Evolutionary conservation across 2,329 filamentous ascomycete genomes (phyloP).

Genomic region (Colletotrichum lindemuthianum): DNA sequence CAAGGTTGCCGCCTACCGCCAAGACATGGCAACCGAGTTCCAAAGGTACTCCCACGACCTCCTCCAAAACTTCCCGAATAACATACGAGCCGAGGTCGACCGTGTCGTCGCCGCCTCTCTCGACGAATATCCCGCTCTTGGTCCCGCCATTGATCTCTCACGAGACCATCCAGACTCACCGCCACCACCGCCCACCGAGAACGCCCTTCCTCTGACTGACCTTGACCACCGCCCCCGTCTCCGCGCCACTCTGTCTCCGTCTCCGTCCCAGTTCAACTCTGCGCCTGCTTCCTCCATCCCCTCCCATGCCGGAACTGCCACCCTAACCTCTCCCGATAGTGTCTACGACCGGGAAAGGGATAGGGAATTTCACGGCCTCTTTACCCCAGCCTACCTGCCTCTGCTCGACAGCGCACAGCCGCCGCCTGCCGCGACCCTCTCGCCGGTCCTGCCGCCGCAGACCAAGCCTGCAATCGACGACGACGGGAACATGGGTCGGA

Average conservation of each 20-base stretch:
- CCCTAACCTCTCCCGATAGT: conserved; percentile 34
- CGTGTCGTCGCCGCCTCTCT: conserved; percentile 57
- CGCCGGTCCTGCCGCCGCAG: conserved; percentile 37
- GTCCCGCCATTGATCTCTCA: conserved; percentile 45
- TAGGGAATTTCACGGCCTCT: conserved; percentile 69
- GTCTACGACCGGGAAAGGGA: conserved; percentile 60
- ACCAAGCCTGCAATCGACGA: conserved; percentile 28
- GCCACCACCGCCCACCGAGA: conserved; percentile 41
- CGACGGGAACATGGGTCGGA: conserved; percentile 21
- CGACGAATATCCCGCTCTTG: conserved; percentile 57
- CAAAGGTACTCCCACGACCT: conserved; percentile 62
- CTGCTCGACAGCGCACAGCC: conserved; percentile 61
- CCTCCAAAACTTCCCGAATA: conserved; percentile 57
- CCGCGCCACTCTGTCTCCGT: conserved; percentile 21
- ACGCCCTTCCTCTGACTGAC: conserved; percentile 21
- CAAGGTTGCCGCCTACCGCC: conserved; percentile 66
- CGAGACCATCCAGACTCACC: conserved; percentile 46
- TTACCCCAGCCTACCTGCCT: conserved; percentile 71
- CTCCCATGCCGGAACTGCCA: conserved; percentile 28
- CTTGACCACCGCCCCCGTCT: conserved; percentile 11
- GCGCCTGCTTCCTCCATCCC: conserved; percentile 17
- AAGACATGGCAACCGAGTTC: conserved; percentile 67
- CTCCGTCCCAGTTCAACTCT: conserved; percentile 28
- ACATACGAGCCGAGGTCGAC: conserved; percentile 58
- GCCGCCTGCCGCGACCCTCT: conserved; percentile 36